phyloP scores from a whole-genome alignment of 805 yeast genomes.

The Candida rishiriensis region DNA sequence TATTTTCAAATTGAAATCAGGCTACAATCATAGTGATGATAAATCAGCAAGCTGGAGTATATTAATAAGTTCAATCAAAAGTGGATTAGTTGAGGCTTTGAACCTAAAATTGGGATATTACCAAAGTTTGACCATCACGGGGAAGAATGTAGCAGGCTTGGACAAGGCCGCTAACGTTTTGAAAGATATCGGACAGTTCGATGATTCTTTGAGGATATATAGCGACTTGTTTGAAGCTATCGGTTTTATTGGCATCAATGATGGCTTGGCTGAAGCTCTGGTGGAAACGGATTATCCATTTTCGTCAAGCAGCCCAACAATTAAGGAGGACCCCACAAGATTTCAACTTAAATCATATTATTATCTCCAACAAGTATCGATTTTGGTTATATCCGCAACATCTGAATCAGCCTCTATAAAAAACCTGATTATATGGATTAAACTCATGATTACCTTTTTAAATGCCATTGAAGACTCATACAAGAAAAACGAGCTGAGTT shows the following conservation, averaged over 20 bases:
- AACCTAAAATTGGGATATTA: constrained; percentile 40
- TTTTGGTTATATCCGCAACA: constrained; percentile 23
- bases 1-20: constrained; percentile 37
- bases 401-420: constrained; percentile 26
- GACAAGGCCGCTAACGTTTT: constrained; percentile 33
- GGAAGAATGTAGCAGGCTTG: constrained; percentile 11
- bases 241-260: constrained; percentile 9
- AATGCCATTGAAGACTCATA: constrained; percentile 20
- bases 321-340: constrained; percentile 3
- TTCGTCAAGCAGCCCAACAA: constrained; percentile 3
- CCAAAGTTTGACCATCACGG: constrained; percentile 16
- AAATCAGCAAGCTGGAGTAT: constrained; percentile 49
- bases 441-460: constrained; percentile 20
- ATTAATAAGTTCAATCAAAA: constrained; percentile 41
- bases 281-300: constrained; percentile 10
- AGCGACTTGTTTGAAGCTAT: constrained; percentile 35
- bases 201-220: constrained; percentile 55
- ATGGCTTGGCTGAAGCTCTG: constrained; percentile 14
- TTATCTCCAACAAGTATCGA: constrained; percentile 16
- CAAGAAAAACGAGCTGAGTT: constrained; percentile 38
- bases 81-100: constrained; percentile 50
- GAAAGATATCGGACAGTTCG: constrained; percentile 49
- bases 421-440: constrained; percentile 27
- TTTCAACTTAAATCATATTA: constrained; percentile 19
- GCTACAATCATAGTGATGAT: constrained; percentile 32